phyloP scores from a whole-genome alignment of 192 early-diverging fungal genomes.

The Pilaira anomala region DNA sequence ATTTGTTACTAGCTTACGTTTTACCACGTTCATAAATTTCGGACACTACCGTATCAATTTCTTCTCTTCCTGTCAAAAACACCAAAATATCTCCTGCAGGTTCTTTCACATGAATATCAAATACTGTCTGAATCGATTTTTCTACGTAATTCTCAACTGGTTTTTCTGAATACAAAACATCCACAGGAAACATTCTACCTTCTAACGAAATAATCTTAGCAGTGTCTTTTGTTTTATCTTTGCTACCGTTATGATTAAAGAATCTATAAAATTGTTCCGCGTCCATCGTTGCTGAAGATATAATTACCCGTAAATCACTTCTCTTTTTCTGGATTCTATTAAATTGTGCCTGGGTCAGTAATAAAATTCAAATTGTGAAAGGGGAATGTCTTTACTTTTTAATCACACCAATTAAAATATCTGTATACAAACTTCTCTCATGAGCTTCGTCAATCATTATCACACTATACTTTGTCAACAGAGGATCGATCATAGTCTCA shows the following conservation, averaged over 20 bases:
- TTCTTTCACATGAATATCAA: conserved; percentile 71
- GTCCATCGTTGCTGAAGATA: conserved; percentile 83
- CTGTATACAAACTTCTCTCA: conserved; percentile 71
- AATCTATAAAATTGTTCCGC: conserved; percentile 68
- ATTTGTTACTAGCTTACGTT: conserved; percentile 32
- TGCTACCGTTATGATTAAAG: conserved; percentile 58
- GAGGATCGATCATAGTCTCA: conserved; percentile 72
- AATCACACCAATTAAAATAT: conserved; percentile 66
- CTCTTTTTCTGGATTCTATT: conserved; percentile 67
- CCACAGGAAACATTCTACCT: conserved; percentile 70
- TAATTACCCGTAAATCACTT: conserved; percentile 67
- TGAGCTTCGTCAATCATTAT: conserved; percentile 84
- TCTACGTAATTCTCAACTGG: conserved; percentile 67
- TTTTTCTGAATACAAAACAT: conserved; percentile 56
- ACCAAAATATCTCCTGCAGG: conserved; percentile 64
- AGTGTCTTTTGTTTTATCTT: conserved; percentile 45
- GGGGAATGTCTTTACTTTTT: conserved; percentile 62
- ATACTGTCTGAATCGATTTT: conserved; percentile 62
- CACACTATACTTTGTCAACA: conserved; percentile 66
- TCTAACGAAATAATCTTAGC: conserved; percentile 69
- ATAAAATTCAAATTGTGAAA: neutral
- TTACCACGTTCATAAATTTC: conserved; percentile 56
- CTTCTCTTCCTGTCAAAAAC: conserved; percentile 72
- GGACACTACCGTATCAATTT: conserved; percentile 65
- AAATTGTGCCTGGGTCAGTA: no score